These are phyloP conservation scores for Aspergillus sclerotioniger DNA, from an alignment of 495 filamentous ascomycete genomes.

Conservation along the genomic window DNA sequence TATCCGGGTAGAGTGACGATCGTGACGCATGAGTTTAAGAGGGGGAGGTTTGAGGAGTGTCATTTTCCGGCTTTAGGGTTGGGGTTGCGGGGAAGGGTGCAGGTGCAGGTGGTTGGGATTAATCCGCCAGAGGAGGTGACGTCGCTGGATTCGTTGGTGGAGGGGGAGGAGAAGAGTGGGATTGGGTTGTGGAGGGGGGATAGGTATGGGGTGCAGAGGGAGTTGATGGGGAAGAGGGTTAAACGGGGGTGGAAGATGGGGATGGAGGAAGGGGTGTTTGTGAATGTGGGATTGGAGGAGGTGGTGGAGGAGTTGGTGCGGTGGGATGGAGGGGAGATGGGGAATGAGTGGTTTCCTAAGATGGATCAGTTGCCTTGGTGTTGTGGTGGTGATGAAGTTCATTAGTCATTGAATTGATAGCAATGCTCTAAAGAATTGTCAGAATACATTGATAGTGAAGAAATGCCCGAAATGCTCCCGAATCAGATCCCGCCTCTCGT, in stretches of 20 bases:
- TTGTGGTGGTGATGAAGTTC: constrained; percentile 11
- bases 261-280: constrained; percentile 27
- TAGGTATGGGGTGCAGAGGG: constrained; percentile 39
- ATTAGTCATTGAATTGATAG: constrained; percentile 18
- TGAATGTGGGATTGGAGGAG: constrained; percentile 25
- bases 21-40: constrained; percentile 75
- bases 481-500: constrained; percentile 14
- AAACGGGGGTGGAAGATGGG: constrained; percentile 41
- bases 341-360: constrained; percentile 36
- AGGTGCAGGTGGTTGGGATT: constrained; percentile 60
- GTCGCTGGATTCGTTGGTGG: constrained; percentile 41
- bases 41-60: constrained; percentile 59
- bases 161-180: constrained; percentile 40
- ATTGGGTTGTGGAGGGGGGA: constrained; percentile 46
- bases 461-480: constrained; percentile 6
- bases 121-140: constrained; percentile 63
- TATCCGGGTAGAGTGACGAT: constrained; percentile 56
- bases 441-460: constrained; percentile 4
- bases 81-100: background rate
- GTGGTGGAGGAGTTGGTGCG: constrained; percentile 35
- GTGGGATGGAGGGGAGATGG: constrained; percentile 38
- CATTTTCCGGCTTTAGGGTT: constrained; percentile 68
- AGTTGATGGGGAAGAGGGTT: constrained; percentile 37
- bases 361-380: constrained; percentile 44
- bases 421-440: constrained; percentile 5